phyloP scores from a whole-genome alignment of 257 asterid genomes.

The Paraleonurus japonicus region DNA sequence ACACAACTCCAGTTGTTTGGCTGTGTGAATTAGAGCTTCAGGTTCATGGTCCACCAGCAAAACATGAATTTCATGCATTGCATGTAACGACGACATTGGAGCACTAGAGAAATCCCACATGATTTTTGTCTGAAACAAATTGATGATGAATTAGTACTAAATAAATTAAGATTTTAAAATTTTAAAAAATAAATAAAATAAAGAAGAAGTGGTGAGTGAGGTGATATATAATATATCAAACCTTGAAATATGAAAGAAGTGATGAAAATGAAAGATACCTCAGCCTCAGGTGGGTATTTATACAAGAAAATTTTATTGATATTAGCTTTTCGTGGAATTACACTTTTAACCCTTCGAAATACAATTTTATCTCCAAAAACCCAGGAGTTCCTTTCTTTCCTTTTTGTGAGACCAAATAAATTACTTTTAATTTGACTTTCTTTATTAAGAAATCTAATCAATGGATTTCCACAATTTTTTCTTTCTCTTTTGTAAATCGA shows the following conservation, averaged over 20 bases:
- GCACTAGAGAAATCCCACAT: conserved; percentile 21
- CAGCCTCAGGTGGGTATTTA: conserved; percentile 13
- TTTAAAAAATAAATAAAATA: background rate
- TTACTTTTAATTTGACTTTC: conserved; percentile 1
- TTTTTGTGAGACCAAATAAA: background rate
- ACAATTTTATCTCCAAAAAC: background rate
- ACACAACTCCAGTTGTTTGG: conserved; percentile 33
- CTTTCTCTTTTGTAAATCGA: background rate
- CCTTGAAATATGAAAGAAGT: background rate
- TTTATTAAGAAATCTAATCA: conserved; percentile 4
- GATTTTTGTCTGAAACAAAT: background rate
- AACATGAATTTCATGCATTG: conserved; percentile 38
- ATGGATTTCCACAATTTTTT: background rate
- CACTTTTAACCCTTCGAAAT: background rate
- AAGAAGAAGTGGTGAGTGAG: background rate
- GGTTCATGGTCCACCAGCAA: conserved; percentile 42
- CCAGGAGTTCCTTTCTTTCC: background rate
- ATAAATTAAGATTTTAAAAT: background rate
- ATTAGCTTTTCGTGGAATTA: background rate
- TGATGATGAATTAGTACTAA: background rate
- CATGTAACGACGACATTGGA: conserved; percentile 24
- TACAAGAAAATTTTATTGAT: background rate
- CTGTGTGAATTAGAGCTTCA: conserved; percentile 20
- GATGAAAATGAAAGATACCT: conserved; percentile 18
- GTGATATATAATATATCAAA: background rate